Evolutionary conservation across 805 yeast species (phyloP), one percentile per base, ranked within the genome.

Genomic region (Wickerhamomyces queroliae): DNA sequence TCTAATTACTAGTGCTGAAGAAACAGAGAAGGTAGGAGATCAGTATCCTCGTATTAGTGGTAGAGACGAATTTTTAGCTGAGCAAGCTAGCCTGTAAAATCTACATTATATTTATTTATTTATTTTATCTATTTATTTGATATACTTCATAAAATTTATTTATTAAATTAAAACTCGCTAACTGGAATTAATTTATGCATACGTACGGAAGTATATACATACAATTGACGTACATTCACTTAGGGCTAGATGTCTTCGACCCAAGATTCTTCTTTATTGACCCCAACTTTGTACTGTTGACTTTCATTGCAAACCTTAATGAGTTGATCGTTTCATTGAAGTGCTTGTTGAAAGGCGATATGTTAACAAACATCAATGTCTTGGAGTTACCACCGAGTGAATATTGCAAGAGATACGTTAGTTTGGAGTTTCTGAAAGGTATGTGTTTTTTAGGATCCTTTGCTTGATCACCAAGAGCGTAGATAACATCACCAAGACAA

Each of bases 361-460:
- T 70, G 51, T 88, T 90, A 13, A 89, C 96, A 69, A 91, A 83
- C 96, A 91, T 89, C 43, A 91, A 67, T 0, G 96, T 88, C 60
- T 91, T 93, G 3, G 96, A 85, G 40, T 77, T 74, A 0, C 96
- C 96, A 7, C 83, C 79, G 20, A 91, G 67, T 13, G 96, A 88
- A 54, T 85, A 79, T 52, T 89, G 93, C 42, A 91, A 66, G 12
- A 90, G 64, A 55, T 86, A 86, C 0, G 99, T 91, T 54, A 91
- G 72, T 57, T 93, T 93, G 8, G 96, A 88, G 61, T 93, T 97
- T 55, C 99, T 69, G 63, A 88, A 93, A 0, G 99, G 99, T 16
- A 93, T 76, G 58, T 93, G 98, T 34, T 62, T 58, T 15, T 44
- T 35, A 34, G 48, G 37, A 18, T 41, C 44, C 1, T 45, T 29